phyloP scores from a whole-genome alignment of 164 flowering plant species.

The Vitis riparia region DNA sequence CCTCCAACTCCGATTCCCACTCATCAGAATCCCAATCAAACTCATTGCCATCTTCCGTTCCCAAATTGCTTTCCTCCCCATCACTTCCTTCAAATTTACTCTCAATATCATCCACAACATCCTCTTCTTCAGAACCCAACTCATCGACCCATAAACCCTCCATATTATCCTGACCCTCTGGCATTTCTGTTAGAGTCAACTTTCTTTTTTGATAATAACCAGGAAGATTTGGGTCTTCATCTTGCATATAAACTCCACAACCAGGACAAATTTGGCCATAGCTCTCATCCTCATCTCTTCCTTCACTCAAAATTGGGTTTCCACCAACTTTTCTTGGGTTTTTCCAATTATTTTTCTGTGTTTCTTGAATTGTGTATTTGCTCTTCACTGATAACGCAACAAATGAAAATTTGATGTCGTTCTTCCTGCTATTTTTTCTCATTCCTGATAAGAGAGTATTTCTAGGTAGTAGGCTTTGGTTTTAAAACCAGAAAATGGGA shows the following conservation, averaged over 20 bases:
- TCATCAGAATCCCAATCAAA: constrained; percentile 67
- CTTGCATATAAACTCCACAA: constrained; percentile 96
- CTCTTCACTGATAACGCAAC: constrained; percentile 25
- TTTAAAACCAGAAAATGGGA: neutral
- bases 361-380: constrained; percentile 15
- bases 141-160: constrained; percentile 18
- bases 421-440: constrained; percentile 8
- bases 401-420: constrained; percentile 2
- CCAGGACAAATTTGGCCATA: constrained; percentile 84
- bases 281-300: constrained; percentile 79
- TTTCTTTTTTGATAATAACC: constrained; percentile 69
- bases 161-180: constrained; percentile 15
- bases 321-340: constrained; percentile 23
- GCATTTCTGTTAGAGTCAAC: constrained; percentile 9
- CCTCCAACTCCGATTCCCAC: constrained; percentile 50
- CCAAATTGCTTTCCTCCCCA: constrained; percentile 24
- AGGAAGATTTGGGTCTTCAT: constrained; percentile 73
- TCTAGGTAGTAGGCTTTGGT: neutral
- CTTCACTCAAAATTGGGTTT: constrained; percentile 65
- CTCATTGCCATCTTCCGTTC: constrained; percentile 26
- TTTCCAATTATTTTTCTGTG: constrained; percentile 17
- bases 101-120: constrained; percentile 30
- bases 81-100: constrained; percentile 37
- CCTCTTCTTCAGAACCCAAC: constrained; percentile 18
- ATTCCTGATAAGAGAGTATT: constrained; percentile 3